A percentile compares a stretch with the other conserved stretches of the same genome.
Conservation (phyloP, 306 rosid species). For the Lablab purpureus region DNA sequence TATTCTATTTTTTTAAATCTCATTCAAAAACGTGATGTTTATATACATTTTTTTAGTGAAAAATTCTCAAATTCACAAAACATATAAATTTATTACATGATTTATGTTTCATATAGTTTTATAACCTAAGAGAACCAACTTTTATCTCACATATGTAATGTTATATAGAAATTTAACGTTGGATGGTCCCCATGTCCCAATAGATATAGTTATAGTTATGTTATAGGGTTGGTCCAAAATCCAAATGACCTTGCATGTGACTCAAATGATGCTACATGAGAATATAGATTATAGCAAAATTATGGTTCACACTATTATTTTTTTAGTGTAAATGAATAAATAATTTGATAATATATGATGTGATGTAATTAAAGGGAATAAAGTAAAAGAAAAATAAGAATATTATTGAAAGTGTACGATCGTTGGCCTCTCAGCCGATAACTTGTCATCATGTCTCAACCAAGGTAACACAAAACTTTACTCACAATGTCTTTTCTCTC, state of each 20-base stretch:
- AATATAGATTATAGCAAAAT: constrained; percentile 41
- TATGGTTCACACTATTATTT: background rate
- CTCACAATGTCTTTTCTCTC: constrained; percentile 33
- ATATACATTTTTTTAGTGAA: too few relatives aligned
- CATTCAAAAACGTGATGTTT: background rate
- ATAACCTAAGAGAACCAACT: too few relatives aligned
- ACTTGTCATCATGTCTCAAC: constrained; percentile 61
- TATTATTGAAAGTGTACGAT: constrained; percentile 36
- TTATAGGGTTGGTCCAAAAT: constrained; percentile 40
- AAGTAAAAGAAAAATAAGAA: constrained; percentile 13
- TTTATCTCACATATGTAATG: too few relatives aligned
- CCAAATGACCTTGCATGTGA: constrained; percentile 53
- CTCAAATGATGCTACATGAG: constrained; percentile 57
- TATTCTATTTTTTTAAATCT: background rate
- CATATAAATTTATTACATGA: background rate
- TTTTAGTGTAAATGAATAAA: background rate
- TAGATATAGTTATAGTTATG: constrained; percentile 30
- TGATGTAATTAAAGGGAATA: background rate
- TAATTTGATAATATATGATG: constrained; percentile 3
- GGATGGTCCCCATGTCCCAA: constrained; percentile 27
- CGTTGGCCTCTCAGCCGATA: constrained; percentile 57
- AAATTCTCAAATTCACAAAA: background rate
- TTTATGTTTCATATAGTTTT: too few relatives aligned
- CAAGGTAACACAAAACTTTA: constrained; percentile 49
- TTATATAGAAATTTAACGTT: constrained; percentile 7